These are phyloP conservation scores for Porcisia deanei DNA, from an alignment of 208 protist genomes.

Conservation along the genomic window DNA sequence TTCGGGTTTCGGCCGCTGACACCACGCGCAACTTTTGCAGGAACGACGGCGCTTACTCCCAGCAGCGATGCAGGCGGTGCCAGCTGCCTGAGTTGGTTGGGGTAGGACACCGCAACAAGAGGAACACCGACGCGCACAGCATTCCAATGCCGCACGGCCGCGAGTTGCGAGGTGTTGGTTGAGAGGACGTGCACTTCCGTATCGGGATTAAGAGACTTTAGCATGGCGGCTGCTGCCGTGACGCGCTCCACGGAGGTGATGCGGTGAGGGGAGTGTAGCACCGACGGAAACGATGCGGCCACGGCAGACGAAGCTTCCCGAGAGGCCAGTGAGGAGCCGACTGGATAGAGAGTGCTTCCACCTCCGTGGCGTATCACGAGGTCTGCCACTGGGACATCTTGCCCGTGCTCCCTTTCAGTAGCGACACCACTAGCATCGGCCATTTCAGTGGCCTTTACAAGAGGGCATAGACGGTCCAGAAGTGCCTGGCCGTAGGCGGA, in stretches of 20 bases:
- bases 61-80: slow-evolving; percentile 45
- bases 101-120: slow-evolving; percentile 66
- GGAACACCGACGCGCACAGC: slow-evolving; percentile 8
- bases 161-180: slow-evolving; percentile 50
- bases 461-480: slow-evolving; percentile 15
- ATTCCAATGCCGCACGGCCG: slow-evolving; percentile 68
- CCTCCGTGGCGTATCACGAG: slow-evolving; percentile 1
- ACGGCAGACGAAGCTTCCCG: background rate
- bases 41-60: background rate
- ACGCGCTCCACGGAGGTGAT: slow-evolving; percentile 75
- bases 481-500: slow-evolving; percentile 25
- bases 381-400: background rate
- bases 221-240: slow-evolving; percentile 81
- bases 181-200: slow-evolving; percentile 78
- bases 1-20: background rate
- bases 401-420: too few relatives aligned
- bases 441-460: background rate
- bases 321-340: background rate
- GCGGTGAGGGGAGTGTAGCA: slow-evolving; percentile 40
- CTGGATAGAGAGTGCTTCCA: background rate
- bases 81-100: slow-evolving; percentile 62
- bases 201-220: slow-evolving; percentile 88
- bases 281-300: slow-evolving; percentile 1
- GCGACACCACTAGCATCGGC: background rate
- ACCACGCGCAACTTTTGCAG: background rate